Conservation (phyloP, 768 basidiomycete species). For the Tulasnella sp. region DNA sequence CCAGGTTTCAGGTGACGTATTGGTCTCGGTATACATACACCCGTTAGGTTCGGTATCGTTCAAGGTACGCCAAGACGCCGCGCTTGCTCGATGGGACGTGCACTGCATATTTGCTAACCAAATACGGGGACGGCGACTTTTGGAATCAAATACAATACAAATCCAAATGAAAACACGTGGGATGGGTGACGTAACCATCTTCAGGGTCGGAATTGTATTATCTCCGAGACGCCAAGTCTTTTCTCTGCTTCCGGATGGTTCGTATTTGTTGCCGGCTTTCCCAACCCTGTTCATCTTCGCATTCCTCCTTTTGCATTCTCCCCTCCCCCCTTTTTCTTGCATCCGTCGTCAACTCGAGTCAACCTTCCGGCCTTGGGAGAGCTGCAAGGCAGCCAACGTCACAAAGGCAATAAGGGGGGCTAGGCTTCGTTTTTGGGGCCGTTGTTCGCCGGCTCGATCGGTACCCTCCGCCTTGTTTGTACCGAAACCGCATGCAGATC, state of each 20-base stretch:
- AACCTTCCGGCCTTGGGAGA: background rate
- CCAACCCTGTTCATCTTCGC: background rate
- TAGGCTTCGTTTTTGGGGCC: background rate
- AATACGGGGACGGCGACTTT: background rate
- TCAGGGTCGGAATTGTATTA: background rate
- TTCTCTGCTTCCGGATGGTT: background rate
- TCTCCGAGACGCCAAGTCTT: no score
- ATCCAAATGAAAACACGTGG: no score
- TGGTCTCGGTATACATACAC: no score
- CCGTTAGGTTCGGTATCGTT: no score
- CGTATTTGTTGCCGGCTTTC: background rate
- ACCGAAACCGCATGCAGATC: no score
- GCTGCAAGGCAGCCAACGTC: background rate
- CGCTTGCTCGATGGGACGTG: background rate
- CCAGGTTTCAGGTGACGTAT: no score
- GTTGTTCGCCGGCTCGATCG: no score
- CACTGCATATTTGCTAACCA: no score
- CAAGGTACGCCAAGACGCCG: background rate
- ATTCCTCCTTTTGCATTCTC: background rate
- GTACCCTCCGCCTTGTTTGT: no score
- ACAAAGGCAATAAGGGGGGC: background rate
- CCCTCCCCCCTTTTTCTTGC: background rate
- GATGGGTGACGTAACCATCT: no score
- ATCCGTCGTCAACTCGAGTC: background rate
- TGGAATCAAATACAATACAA: background rate